Conservation (phyloP, 352 stramenopile genomes). For the Globisporangium recalcitrans region DNA sequence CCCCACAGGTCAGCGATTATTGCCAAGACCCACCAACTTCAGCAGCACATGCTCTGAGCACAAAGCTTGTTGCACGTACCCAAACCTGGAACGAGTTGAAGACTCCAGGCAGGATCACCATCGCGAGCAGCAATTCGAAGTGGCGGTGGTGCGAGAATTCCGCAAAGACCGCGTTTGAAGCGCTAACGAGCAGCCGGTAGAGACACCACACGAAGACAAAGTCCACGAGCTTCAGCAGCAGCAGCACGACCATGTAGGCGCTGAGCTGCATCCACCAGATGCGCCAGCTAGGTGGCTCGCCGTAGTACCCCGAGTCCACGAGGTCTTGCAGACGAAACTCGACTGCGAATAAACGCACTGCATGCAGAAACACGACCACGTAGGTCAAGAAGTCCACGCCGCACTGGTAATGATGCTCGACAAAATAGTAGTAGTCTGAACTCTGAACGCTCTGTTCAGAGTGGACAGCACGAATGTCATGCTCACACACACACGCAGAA, state of each 20-base stretch:
- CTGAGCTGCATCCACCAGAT: constrained; percentile 56
- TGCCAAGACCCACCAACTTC: no score
- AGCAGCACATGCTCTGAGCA: no score
- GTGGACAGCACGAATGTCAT: no score
- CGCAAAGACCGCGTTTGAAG: constrained; percentile 44
- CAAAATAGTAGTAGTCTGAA: no score
- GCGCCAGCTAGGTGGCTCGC: constrained; percentile 45
- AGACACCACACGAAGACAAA: constrained; percentile 36
- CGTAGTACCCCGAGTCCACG: constrained; percentile 60
- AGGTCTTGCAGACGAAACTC: constrained; percentile 30
- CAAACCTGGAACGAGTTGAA: constrained; percentile 75
- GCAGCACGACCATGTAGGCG: constrained; percentile 36
- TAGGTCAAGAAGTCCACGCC: constrained; percentile 74
- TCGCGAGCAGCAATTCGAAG: constrained; percentile 68
- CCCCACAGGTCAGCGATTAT: background rate
- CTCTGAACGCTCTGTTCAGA: no score
- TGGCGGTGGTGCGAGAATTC: constrained; percentile 55
- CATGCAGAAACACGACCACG: constrained; percentile 39
- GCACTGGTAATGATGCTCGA: constrained; percentile 51
- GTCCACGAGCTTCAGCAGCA: constrained; percentile 50
- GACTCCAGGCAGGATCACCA: constrained; percentile 66
- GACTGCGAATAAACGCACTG: constrained; percentile 35
- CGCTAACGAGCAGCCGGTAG: constrained; percentile 38
- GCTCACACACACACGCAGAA: no score
- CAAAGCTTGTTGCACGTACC: constrained; percentile 20